Conservation (phyloP, 306 rosid species). For the Prunus kanzakura region DNA sequence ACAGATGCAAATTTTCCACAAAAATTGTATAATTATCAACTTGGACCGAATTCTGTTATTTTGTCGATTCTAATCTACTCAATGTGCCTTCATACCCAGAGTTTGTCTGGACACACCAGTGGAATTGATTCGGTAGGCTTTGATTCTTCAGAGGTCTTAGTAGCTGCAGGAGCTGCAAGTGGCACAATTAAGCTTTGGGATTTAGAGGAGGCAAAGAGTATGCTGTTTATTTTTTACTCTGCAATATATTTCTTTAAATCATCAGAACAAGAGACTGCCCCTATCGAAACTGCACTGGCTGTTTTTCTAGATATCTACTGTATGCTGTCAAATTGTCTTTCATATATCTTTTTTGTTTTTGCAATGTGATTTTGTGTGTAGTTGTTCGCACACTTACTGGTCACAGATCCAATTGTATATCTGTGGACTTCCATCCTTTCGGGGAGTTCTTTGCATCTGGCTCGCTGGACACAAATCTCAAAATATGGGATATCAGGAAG, state of each 20-base stretch:
- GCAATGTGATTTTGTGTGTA: slow-evolving; percentile 32
- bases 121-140: slow-evolving; percentile 97
- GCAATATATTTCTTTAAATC: slow-evolving; percentile 21
- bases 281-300: slow-evolving; percentile 6
- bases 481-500: slow-evolving; percentile 99
- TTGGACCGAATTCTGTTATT: neutral
- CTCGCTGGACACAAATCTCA: slow-evolving; percentile 91
- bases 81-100: slow-evolving; percentile 52
- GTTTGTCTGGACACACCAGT: slow-evolving; percentile 95
- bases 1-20: neutral
- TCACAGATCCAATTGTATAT: slow-evolving; percentile 96
- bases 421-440: slow-evolving; percentile 96
- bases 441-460: slow-evolving; percentile 99
- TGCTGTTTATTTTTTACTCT: slow-evolving; percentile 30
- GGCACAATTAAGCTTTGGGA: slow-evolving; percentile 99
- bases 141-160: slow-evolving; percentile 94
- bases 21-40: neutral
- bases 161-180: slow-evolving; percentile 99
- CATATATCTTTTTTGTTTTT: slow-evolving; percentile 2
- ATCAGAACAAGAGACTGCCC: neutral
- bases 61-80: slow-evolving; percentile 23
- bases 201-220: slow-evolving; percentile 98
- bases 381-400: slow-evolving; percentile 99
- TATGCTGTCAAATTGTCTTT: neutral
- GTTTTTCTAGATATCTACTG: neutral